Evolutionary conservation across 2,329 filamentous ascomycete species (phyloP).

Genomic region (Cladophialophora yegresii): DNA sequence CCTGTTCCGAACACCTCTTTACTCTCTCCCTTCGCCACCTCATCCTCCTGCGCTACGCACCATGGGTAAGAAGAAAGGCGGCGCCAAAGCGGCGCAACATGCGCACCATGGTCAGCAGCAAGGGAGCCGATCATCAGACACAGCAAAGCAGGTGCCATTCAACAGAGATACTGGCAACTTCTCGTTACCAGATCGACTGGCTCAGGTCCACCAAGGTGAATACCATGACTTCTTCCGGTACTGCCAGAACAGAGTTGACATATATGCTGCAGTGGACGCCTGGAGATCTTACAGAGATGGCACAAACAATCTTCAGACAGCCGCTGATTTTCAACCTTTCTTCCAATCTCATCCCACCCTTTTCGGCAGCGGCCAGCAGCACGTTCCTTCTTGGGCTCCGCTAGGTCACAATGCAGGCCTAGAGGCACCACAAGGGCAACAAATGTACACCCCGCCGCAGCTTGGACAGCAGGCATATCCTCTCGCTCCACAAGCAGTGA

Average conservation of each 20-base stretch:
- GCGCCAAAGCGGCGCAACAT: background rate
- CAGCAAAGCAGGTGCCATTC: background rate
- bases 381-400: background rate
- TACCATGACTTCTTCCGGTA: conserved; percentile 24
- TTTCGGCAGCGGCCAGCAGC: background rate
- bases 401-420: background rate
- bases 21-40: background rate
- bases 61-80: conserved; percentile 12
- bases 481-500: background rate
- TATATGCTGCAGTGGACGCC: conserved; percentile 35
- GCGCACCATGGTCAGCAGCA: background rate
- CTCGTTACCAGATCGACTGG: conserved; percentile 10
- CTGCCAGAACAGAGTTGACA: conserved; percentile 30
- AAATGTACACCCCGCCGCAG: background rate
- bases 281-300: conserved; percentile 35
- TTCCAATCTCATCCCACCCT: background rate
- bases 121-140: background rate
- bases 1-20: conserved; percentile 8
- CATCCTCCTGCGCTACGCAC: background rate
- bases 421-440: background rate
- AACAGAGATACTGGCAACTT: background rate
- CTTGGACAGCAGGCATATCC: background rate
- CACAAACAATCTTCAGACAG: conserved; percentile 25
- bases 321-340: conserved; percentile 7
- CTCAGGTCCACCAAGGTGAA: conserved; percentile 32